A percentile compares a stretch with the other conserved stretches of the same genome.
Conservation (phyloP, 140 eudicot genomes). For the Anethum foeniculum region DNA sequence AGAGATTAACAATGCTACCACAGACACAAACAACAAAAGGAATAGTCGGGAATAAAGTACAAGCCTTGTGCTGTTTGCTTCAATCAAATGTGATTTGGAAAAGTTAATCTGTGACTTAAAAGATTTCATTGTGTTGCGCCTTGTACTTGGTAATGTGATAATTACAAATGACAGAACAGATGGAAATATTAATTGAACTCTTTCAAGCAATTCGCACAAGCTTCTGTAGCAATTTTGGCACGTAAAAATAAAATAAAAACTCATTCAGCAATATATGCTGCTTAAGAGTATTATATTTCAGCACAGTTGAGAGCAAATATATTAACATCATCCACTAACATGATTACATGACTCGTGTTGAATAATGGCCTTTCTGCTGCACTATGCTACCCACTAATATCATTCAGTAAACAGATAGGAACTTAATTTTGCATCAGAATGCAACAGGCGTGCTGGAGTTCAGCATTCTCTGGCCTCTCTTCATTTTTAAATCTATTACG, state of each 20-base stretch:
- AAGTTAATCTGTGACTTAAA: neutral
- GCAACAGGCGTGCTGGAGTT: neutral
- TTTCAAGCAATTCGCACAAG: neutral
- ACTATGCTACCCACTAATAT: neutral
- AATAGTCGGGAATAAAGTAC: neutral
- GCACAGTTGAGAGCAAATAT: neutral
- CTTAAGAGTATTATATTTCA: neutral
- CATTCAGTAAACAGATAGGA: neutral
- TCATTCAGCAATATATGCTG: neutral
- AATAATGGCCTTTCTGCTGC: neutral
- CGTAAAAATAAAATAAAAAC: neutral
- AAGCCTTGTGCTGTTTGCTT: neutral
- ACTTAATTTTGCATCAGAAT: neutral
- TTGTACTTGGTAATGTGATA: neutral
- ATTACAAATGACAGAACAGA: neutral
- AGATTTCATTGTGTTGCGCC: neutral
- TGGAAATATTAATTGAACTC: neutral
- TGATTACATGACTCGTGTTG: neutral
- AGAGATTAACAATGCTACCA: neutral
- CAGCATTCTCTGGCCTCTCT: slow-evolving; percentile 2
- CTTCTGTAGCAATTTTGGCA: neutral
- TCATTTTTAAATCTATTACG: neutral
- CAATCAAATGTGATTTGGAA: neutral
- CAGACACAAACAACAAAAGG: neutral
- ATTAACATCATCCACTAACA: neutral